phyloP scores from a whole-genome alignment of 352 stramenopile genomes.

The Globisporangium carolinianum region DNA sequence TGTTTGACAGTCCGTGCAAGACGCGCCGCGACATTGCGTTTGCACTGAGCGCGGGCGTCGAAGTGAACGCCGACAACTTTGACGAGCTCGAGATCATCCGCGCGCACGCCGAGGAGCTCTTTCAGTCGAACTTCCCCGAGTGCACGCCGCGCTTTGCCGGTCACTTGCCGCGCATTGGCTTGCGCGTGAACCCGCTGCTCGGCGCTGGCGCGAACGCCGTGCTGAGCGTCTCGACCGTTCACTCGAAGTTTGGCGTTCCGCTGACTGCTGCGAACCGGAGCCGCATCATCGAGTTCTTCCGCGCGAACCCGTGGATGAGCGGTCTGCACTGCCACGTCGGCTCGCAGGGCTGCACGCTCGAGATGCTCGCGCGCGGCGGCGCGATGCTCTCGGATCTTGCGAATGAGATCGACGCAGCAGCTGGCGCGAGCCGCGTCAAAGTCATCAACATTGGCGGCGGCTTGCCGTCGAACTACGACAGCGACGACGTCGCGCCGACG shows the following conservation, averaged over 20 bases:
- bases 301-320: constrained; percentile 83
- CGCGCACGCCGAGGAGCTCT: constrained; percentile 81
- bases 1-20: constrained; percentile 93
- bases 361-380: constrained; percentile 81
- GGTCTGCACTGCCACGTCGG: constrained; percentile 86
- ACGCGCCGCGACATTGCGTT: constrained; percentile 84
- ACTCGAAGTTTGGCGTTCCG: constrained; percentile 91
- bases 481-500: constrained; percentile 51
- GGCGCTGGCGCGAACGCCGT: constrained; percentile 80
- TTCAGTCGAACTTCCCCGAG: constrained; percentile 74
- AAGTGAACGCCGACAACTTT: constrained; percentile 91
- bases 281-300: constrained; percentile 66
- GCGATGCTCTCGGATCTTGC: constrained; percentile 69
- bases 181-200: constrained; percentile 90
- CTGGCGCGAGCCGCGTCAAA: constrained; percentile 61
- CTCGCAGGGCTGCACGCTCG: constrained; percentile 74
- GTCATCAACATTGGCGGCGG: constrained; percentile 91
- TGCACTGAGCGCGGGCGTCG: constrained; percentile 74
- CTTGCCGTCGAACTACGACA: constrained; percentile 86
- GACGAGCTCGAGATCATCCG: constrained; percentile 84
- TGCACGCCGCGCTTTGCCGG: constrained; percentile 49
- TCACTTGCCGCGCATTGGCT: constrained; percentile 72
- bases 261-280: constrained; percentile 47
- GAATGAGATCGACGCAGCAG: constrained; percentile 71
- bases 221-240: constrained; percentile 83